Percentiles rank a stretch among this genome's conserved stretches.
phyloP scores from a whole-genome alignment of 2,329 filamentous ascomycete genomes.

The Hymenoscyphus albidus region DNA sequence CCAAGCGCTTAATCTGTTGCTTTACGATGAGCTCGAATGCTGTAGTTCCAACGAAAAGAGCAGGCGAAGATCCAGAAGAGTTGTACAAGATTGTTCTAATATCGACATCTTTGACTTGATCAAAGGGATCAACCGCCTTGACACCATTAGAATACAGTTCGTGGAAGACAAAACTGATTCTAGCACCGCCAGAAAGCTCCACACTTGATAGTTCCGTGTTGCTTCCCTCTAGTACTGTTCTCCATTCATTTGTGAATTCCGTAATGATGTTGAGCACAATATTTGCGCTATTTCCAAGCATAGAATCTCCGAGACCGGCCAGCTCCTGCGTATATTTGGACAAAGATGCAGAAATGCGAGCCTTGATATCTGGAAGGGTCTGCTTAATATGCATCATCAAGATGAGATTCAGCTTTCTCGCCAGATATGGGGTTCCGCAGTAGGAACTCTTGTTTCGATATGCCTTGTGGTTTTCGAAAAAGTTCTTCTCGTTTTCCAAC shows the following conservation, averaged over 20 bases:
- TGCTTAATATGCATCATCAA: slow-evolving; percentile 99
- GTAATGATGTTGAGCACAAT: slow-evolving; percentile 98
- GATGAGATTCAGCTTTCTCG: slow-evolving; percentile 94
- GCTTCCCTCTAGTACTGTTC: slow-evolving; percentile 92
- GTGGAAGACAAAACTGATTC: slow-evolving; percentile 99
- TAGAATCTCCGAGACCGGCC: slow-evolving; percentile 78
- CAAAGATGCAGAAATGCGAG: slow-evolving; percentile 86
- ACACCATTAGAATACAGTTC: slow-evolving; percentile 96
- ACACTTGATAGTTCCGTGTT: slow-evolving; percentile 93
- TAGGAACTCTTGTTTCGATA: slow-evolving; percentile 98
- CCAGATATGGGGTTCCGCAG: slow-evolving; percentile 95
- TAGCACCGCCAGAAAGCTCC: slow-evolving; percentile 91
- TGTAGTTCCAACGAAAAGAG: slow-evolving; percentile 93
- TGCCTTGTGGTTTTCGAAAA: slow-evolving; percentile 97
- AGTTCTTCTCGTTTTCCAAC: slow-evolving; percentile 90
- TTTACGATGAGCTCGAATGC: slow-evolving; percentile 99
- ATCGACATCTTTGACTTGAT: slow-evolving; percentile 94
- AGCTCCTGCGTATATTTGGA: slow-evolving; percentile 88
- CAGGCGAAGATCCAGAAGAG: slow-evolving; percentile 96
- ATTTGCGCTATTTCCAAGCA: slow-evolving; percentile 93
- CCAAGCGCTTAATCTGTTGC: slow-evolving; percentile 93
- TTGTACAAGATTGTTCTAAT: slow-evolving; percentile 98
- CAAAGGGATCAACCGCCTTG: slow-evolving; percentile 96
- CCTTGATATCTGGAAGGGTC: slow-evolving; percentile 97
- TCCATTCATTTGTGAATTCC: slow-evolving; percentile 96